Evolutionary conservation across 108 stramenopile species (phyloP), one percentile per base, ranked within the genome.

Genomic region (Cyclotella baltica): DNA sequence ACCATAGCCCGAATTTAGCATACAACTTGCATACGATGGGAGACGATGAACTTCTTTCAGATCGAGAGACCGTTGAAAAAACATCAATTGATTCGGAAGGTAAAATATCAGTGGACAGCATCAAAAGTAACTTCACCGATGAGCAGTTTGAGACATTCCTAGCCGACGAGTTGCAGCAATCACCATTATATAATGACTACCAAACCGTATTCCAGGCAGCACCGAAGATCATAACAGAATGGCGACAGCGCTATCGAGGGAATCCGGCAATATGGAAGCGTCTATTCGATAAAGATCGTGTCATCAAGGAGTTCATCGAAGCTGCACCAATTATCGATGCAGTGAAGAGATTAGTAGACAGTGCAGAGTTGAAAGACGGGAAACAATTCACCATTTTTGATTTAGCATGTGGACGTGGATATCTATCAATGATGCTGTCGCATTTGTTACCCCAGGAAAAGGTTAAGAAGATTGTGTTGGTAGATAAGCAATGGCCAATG

Each of bases 401-500:
- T 74, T 77, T 90, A 67, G 83, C 83, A 20, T 83, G 75, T 6
- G 89, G 89, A 13, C 84, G 83, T 58, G 89, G 89, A 31, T 90
- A 85, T 67, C 40, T 90, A 25, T 72, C 73, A 46, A 90, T 90
- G 89, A 52, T 86, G 34, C 73, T 90, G 2, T 72, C 75, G 5
- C 87, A 90, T 72, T 62, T 90, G 36, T 25, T 90, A 28, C 81
- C 83, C 13, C 77, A 83, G 30, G 36, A 67, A 2, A 84, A 79
- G 38, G 86, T 90, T 3, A 70, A 80, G 52, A 71, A 75, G 46
- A 68, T 84, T 58, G 73, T 87, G 22, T 56, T 90, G 37, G 78
- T 90, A 20, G 89, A 90, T 70, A 88, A 87, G 66, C 79, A 79
- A 61, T 90, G 87, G 87, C 84, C 87, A 15, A 75, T 90, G 82